A percentile compares a stretch with the other conserved stretches of the same genome.
These are phyloP conservation scores for Trypanosoma caninum DNA, from an alignment of 208 protist genomes.

Conservation along the genomic window DNA sequence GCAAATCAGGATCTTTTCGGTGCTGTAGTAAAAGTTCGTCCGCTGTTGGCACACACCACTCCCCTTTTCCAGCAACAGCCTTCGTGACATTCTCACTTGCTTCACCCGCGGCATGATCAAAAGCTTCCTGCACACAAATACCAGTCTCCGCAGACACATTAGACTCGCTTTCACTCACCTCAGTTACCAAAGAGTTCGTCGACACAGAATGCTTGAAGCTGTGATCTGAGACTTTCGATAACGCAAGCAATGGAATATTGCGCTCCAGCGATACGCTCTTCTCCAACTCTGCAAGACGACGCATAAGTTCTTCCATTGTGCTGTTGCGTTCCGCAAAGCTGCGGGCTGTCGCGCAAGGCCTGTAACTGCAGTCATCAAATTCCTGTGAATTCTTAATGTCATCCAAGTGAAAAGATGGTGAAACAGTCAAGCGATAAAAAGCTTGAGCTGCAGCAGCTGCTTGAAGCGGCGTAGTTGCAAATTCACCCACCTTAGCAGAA, in stretches of 20 bases:
- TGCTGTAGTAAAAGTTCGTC: constrained; percentile 18
- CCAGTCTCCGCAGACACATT: too few relatives aligned
- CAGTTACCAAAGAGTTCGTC: not conserved
- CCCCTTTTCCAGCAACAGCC: too few relatives aligned
- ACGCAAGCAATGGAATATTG: not conserved
- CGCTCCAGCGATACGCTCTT: constrained; percentile 16
- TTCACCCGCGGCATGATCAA: too few relatives aligned
- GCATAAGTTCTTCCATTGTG: constrained; percentile 39
- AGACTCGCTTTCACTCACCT: not conserved
- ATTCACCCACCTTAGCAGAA: not conserved
- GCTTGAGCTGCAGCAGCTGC: constrained; percentile 18
- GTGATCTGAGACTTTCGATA: not conserved
- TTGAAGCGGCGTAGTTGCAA: constrained; percentile 10
- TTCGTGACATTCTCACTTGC: constrained; percentile 9
- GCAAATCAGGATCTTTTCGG: constrained; percentile 1
- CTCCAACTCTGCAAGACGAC: constrained; percentile 52
- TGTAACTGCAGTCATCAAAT: constrained; percentile 32
- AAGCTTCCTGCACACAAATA: too few relatives aligned
- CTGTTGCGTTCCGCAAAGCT: constrained; percentile 34
- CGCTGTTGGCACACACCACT: not conserved
- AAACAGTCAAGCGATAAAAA: constrained; percentile 38
- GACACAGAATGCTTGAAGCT: not conserved
- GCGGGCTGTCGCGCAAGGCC: constrained; percentile 38
- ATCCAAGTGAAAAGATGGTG: constrained; percentile 28
- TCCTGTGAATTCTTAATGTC: constrained; percentile 28